Percentiles rank a stretch among this genome's conserved stretches.
phyloP scores from a whole-genome alignment of 305 asterid genomes.

The Ajuga reptans region DNA sequence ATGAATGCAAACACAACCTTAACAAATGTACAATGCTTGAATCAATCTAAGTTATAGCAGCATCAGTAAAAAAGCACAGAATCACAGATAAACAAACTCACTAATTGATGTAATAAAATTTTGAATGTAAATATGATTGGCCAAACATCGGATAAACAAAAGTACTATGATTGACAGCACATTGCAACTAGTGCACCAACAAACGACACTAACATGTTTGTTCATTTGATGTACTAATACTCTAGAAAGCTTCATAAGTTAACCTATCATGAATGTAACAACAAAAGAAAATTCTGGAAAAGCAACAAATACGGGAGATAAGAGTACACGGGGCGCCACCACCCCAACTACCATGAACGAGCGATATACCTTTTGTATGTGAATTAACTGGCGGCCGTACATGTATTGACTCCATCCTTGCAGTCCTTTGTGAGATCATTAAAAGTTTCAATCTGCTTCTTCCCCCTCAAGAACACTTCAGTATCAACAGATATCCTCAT shows the following conservation, averaged over 20 bases:
- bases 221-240: conserved; percentile 14
- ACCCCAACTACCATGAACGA: not conserved
- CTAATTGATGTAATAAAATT: not conserved
- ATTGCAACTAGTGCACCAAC: conserved; percentile 22
- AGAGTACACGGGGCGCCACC: conserved; percentile 18
- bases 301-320: conserved; percentile 15
- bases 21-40: not conserved
- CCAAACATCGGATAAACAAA: conserved; percentile 2
- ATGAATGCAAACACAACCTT: not conserved
- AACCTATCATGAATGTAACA: conserved; percentile 21
- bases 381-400: conserved; percentile 31
- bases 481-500: conserved; percentile 51
- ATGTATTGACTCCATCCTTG: conserved; percentile 55
- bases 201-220: conserved; percentile 26
- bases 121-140: conserved; percentile 1
- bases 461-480: conserved; percentile 53
- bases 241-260: not conserved
- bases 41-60: not conserved
- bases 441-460: conserved; percentile 49
- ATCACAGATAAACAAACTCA: not conserved
- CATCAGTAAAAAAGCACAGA: not conserved
- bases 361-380: not conserved
- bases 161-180: not conserved
- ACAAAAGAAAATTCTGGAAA: conserved; percentile 16
- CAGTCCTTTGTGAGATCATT: conserved; percentile 53